A percentile compares a stretch with the other conserved stretches of the same genome.
phyloP scores from a whole-genome alignment of 2,329 filamentous ascomycete species.

The Aulographum hederae region DNA sequence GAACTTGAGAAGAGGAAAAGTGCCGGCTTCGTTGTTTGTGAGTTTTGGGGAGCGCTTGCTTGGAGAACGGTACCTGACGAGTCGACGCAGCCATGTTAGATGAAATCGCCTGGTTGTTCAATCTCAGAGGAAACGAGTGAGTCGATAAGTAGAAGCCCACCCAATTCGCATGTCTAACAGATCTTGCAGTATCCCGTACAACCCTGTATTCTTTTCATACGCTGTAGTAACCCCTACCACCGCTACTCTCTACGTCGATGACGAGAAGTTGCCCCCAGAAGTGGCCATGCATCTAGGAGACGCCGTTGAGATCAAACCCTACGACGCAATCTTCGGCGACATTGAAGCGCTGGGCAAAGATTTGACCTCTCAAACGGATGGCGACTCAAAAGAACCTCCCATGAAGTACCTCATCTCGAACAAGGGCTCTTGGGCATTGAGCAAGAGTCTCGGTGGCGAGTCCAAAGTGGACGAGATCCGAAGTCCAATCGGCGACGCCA shows the following conservation, averaged over 20 bases:
- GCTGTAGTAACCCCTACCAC: conserved; percentile 62
- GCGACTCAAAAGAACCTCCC: conserved; percentile 16
- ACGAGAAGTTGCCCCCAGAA: conserved; percentile 53
- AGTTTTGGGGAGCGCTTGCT: conserved; percentile 13
- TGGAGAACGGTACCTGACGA: too few species aligned
- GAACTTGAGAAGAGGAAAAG: conserved; percentile 83
- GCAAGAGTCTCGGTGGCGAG: conserved; percentile 69
- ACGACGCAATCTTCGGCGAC: conserved; percentile 64
- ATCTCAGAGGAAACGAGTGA: conserved; percentile 82
- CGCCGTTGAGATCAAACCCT: conserved; percentile 60
- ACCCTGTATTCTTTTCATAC: conserved; percentile 97
- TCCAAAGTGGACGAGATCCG: conserved; percentile 69
- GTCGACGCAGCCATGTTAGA: conserved; percentile 94
- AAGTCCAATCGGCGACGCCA: conserved; percentile 76
- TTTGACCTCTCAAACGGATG: conserved; percentile 9
- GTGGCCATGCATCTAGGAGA: conserved; percentile 51
- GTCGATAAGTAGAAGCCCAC: conserved; percentile 10
- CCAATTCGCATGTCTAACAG: conserved; percentile 15
- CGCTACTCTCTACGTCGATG: conserved; percentile 71
- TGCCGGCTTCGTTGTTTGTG: conserved; percentile 73
- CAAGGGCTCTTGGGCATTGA: conserved; percentile 84
- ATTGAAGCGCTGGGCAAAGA: conserved; percentile 43
- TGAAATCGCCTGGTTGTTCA: conserved; percentile 97
- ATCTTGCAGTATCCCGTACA: conserved; percentile 59
- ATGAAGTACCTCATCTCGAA: conserved; percentile 74